Evolutionary conservation across 768 basidiomycete species (phyloP).

Genomic region (Hygrophorus pudorinus): DNA sequence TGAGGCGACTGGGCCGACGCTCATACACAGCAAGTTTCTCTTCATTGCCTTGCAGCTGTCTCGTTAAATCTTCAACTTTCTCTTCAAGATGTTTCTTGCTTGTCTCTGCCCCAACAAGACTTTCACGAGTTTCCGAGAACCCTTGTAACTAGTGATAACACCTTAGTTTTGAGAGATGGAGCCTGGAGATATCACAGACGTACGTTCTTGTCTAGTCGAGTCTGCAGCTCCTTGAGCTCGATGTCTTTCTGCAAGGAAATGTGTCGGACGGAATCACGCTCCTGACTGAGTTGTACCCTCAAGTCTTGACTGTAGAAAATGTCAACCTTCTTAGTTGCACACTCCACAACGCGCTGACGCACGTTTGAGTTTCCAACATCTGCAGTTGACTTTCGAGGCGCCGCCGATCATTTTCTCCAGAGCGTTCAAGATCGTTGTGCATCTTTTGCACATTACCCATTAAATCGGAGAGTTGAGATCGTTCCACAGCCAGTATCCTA

Average conservation of each 20-base stretch:
- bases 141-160: slow-evolving; percentile 42
- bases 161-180: slow-evolving; percentile 9
- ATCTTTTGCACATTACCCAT: slow-evolving; percentile 87
- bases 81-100: slow-evolving; percentile 74
- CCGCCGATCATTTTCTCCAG: slow-evolving; percentile 72
- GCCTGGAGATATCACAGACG: slow-evolving; percentile 15
- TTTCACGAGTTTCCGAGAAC: slow-evolving; percentile 57
- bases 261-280: slow-evolving; percentile 67
- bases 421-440: slow-evolving; percentile 79
- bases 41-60: slow-evolving; percentile 61
- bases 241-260: slow-evolving; percentile 73
- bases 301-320: slow-evolving; percentile 54
- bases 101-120: slow-evolving; percentile 62
- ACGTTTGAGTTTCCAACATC: slow-evolving; percentile 74
- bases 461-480: slow-evolving; percentile 77
- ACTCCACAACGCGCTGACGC: slow-evolving; percentile 14
- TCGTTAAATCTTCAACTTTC: slow-evolving; percentile 49
- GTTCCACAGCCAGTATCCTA: slow-evolving; percentile 65
- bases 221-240: slow-evolving; percentile 66
- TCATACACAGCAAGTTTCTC: slow-evolving; percentile 88
- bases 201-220: slow-evolving; percentile 62
- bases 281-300: slow-evolving; percentile 56
- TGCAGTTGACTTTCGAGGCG: slow-evolving; percentile 75
- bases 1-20: slow-evolving; percentile 37
- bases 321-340: background rate